phyloP scores from a whole-genome alignment of 129 eudicot genomes.

The Lactuca saligna region DNA sequence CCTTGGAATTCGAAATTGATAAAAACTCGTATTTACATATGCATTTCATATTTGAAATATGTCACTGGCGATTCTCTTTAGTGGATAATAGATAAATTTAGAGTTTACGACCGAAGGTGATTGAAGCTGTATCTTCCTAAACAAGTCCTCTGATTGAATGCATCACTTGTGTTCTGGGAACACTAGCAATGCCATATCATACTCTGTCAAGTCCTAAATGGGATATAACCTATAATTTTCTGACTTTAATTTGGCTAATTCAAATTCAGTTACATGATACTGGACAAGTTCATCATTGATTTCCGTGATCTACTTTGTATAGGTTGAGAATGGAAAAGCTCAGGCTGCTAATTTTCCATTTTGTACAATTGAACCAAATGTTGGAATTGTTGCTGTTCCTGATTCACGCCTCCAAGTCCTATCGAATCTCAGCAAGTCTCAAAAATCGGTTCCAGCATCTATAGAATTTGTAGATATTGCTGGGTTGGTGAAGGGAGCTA shows the following conservation, averaged over 20 bases:
- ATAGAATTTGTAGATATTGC: slow-evolving; percentile 98
- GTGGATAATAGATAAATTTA: neutral
- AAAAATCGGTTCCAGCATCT: slow-evolving; percentile 85
- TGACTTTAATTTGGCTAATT: neutral
- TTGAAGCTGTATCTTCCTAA: neutral
- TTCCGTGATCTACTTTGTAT: slow-evolving; percentile 9
- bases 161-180: neutral
- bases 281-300: neutral
- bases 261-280: neutral
- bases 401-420: slow-evolving; percentile 91
- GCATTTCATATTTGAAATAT: neutral
- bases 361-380: slow-evolving; percentile 97
- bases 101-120: neutral
- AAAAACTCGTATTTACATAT: neutral
- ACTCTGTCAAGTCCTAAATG: neutral
- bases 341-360: slow-evolving; percentile 99
- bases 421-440: slow-evolving; percentile 84
- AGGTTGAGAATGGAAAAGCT: slow-evolving; percentile 96
- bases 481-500: slow-evolving; percentile 98
- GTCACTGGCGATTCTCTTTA: neutral
- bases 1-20: neutral
- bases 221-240: neutral
- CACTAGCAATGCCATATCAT: neutral
- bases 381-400: slow-evolving; percentile 94
- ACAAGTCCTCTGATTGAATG: slow-evolving; percentile 7